A percentile compares a stretch with the other conserved stretches of the same genome.
Evolutionary conservation across 257 asterid genomes (phyloP).

Genomic region (Capsicum chinense): DNA sequence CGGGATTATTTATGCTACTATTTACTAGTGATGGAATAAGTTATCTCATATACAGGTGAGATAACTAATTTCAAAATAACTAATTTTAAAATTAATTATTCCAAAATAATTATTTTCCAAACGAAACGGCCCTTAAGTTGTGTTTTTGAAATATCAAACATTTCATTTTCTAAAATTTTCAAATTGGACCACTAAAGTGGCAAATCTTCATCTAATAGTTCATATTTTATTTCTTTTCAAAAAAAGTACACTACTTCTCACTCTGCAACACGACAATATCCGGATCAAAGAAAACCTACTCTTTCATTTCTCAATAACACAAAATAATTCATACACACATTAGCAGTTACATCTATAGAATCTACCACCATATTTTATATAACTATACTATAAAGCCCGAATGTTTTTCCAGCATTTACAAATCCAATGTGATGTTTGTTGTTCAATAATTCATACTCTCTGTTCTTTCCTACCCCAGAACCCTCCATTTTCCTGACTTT

Average conservation of each 20-base stretch:
- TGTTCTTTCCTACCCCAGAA: not conserved
- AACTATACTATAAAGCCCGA: not conserved
- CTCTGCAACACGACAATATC: slow-evolving; percentile 18
- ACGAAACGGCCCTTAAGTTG: not conserved
- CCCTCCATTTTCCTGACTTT: not conserved
- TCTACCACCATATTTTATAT: not conserved
- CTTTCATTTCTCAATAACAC: not conserved
- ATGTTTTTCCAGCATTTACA: slow-evolving; percentile 19
- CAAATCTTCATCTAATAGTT: not conserved
- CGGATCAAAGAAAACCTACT: not conserved
- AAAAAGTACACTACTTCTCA: not conserved
- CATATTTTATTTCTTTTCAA: not conserved
- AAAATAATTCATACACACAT: not conserved
- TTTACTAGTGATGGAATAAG: no score
- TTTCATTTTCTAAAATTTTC: no score
- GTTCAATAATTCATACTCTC: slow-evolving; percentile 8
- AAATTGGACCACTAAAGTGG: no score
- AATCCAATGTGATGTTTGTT: not conserved
- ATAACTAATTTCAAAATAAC: no score
- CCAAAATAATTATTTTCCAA: no score
- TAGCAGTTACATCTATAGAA: not conserved
- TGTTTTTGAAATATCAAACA: not conserved
- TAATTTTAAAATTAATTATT: no score
- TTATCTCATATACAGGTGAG: no score
- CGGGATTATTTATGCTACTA: no score